Base-by-base conservation (phyloP, 495 filamentous ascomycete genomes). In the Hypomontagnella submonticulosa region DNA sequence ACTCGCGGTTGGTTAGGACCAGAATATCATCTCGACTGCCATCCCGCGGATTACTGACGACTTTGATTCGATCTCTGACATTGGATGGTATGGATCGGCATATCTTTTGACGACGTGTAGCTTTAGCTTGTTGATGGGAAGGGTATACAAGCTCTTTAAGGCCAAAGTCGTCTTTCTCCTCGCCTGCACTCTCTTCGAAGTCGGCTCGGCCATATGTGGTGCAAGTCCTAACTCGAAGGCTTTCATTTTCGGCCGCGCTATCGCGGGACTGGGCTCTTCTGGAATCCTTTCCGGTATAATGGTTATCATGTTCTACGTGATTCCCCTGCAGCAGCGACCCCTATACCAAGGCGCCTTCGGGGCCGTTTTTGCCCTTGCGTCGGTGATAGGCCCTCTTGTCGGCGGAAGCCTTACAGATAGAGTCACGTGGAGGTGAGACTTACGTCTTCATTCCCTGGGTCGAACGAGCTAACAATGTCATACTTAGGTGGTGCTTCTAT, bases 241-340 rank as follows among this genome's bases (percentile, higher is more conserved):
- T 11, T 74, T 88, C 32, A 88, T 88, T 48, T 61, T 85, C n/a
- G 84, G 86, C 3, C 80, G 85, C 37, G 84, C 84, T 34, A 73
- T 88, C 13, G 83, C 84, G 32, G 85, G 85, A 6, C 34, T 82
- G 27, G 84, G 82, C 0, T 75, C 77, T 1, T 78, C 80, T 6
- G 79, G 79, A 7, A 66, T 83, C 12, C 76, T 76, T 6, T 77
- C 76, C 0, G 80, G 80, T 0, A 51, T 71, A 4, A 74, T 78
- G 55, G 76, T 78, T 10, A 76, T 85, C 58, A 76, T 86, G 36
- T 79, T 75, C 19, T 74, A 81, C 52, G 54, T 74, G 0, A 76
- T 80, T 1, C 74, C 75, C 0, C 76, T 83, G 10, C 71, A 75
- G 30, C 80, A 79, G 46, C 76, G 83, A 13, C 81, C 84, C 0